Evolutionary conservation across 2,329 filamentous ascomycete genomes (phyloP), one percentile per base, ranked within the genome.

Genomic region (Calonectria pauciramosa): DNA sequence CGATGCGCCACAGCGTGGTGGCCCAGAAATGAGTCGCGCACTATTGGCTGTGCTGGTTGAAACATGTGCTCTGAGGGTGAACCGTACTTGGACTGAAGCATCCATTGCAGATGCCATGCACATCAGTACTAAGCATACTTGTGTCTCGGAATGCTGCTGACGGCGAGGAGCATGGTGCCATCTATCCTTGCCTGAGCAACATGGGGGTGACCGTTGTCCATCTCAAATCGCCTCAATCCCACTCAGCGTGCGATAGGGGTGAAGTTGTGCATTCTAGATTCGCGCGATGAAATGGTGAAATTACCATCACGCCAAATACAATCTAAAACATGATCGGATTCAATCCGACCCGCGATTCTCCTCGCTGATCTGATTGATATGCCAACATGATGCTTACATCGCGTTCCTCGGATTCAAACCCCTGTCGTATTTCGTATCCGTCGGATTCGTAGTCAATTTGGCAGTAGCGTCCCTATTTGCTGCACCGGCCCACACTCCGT

Each of bases 381-480:
- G 32, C 34, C n/a, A 41, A 16, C 10, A 63, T 38, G 56, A 28
- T 63, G 56, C 56, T 41, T 26, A 41, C 34, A 36, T 60, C 41
- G 38, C 23, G 11, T 41, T 41, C 56, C 28, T 63, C 56, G 34
- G 34, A 63, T 63, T 52, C n/a, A 47, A 23, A 66, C 51, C 71
- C 71, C 60, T 70, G 71, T 67, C 71, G 71, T 73, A 73, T 70
- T 67, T 73, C 71, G 71, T 73, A 73, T 63, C 41, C 71, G n/a
- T 65, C 47, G 71, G 38, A 56, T 56, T 52, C 32, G 49, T 59
- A 30, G 71, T 38, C 54, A 44, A 44, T 60, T 34, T 44, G 36
- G 30, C 47, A 30, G 56, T 63, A 38, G 52, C 49, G 28, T 59
- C 60, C 36, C 36, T 28, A 60, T 63, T 28, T 41, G 56, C 56